Base-by-base conservation (phyloP, 2,329 filamentous ascomycete species). In the Penicillium italicum region DNA sequence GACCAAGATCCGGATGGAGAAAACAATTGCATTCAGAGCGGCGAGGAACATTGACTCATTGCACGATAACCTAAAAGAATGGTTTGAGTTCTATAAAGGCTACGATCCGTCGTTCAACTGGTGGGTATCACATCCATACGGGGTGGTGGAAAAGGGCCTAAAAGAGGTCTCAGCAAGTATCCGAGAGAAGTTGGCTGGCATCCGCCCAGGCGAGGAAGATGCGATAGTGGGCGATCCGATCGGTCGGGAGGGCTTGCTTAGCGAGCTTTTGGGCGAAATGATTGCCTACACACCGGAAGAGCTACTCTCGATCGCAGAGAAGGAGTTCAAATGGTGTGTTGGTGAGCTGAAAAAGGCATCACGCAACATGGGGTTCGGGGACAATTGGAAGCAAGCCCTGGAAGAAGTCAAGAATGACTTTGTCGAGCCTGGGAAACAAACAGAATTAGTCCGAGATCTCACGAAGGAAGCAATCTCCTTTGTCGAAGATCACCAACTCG, bases 141-240 rank as follows among this genome's bases (percentile, higher is more conserved):
- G n/a, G 11, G 28, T 31, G 16, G n/a, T 44, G 28, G 26, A 44
- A 31, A 22, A 44, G 6, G 11, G 28, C 4, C 11, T 44, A 11
- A 31, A 20, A 44, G 42, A 56, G 10, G 73, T 76, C 18, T 61
- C 70, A 9, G 66, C 62, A 1, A 60, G 72, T 3, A 71, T 83
- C n/a, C 68, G 74, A 37, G 67, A 69, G 30, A 67, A 72, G 1
- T 67, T 83, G 0, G 77, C 79, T 0, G 81, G 80, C 3, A 73
- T 81, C 50, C 66, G 72, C 1, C 70, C 70, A 0, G 72, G 69
- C 1, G 73, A 78, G 45, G 69, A 76, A 0, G 77, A 82, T 50
- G 76, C 78, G 7, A 84, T 85, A 48, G 75, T 85, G 28, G 82
- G 82, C 1, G 77, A 85, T 57, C 82, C 82, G 0, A 82, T 85